phyloP scores from a whole-genome alignment of 2,329 filamentous ascomycete species.

The Neodidymelliopsis sp. region DNA sequence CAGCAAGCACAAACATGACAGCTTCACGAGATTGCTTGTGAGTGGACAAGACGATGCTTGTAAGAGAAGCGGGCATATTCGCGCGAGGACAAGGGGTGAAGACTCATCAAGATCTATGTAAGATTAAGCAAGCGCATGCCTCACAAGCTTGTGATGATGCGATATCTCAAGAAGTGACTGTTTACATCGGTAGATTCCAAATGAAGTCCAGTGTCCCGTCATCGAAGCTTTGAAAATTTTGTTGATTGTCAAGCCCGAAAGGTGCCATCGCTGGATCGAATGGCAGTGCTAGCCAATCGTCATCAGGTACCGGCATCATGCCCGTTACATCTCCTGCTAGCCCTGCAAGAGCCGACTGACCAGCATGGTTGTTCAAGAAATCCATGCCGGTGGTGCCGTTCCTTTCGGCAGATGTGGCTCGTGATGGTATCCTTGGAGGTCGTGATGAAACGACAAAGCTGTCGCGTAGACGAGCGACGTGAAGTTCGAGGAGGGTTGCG shows the following conservation, averaged over 20 bases:
- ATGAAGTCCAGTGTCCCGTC: constrained; percentile 50
- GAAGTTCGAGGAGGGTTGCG: constrained; percentile 56
- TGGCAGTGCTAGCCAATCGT: constrained; percentile 50
- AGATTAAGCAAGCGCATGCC: no score
- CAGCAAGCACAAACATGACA: no score
- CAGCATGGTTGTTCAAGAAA: constrained; percentile 47
- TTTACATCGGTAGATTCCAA: constrained; percentile 48
- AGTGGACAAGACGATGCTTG: no score
- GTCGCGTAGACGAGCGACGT: constrained; percentile 48
- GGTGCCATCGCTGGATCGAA: constrained; percentile 51
- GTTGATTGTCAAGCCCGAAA: constrained; percentile 45
- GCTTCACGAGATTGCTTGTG: no score
- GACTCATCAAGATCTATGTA: no score
- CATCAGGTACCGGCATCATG: constrained; percentile 46
- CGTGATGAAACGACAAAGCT: constrained; percentile 48
- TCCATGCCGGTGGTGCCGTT: constrained; percentile 43
- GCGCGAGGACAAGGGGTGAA: no score
- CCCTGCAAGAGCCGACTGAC: constrained; percentile 45
- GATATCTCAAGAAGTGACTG: no score
- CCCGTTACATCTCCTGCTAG: constrained; percentile 45
- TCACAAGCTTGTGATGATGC: no score
- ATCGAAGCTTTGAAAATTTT: constrained; percentile 49
- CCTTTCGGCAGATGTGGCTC: constrained; percentile 40
- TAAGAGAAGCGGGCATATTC: no score
- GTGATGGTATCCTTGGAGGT: constrained; percentile 45